Base-by-base conservation (phyloP, 192 early-diverging fungal genomes). In the Coemansia sp. region DNA sequence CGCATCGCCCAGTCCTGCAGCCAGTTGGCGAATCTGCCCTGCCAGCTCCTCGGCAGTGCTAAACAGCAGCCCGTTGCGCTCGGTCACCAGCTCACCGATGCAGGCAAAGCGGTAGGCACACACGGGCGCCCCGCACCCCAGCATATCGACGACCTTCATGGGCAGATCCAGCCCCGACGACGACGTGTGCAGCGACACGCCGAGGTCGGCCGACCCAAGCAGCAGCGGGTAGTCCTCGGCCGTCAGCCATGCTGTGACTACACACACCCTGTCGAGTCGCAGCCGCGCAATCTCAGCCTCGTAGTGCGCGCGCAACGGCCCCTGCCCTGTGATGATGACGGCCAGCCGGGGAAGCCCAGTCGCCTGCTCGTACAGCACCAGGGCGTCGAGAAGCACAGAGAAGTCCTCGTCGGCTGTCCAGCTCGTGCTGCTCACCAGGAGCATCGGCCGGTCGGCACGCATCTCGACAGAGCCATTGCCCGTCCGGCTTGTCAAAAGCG, bases 361-460 rank as follows among this genome's bases (percentile, higher is more conserved):
- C 7, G 52, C 53, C 22, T 17, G 43, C 38, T 88, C 85, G 46
- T 86, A 87, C 28, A 58, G 50, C 34, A 71, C 51, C 23, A 81
- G 68, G 1, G 89, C 92, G 2, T 82, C 69, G 18, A 95, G 59
- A 33, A 98, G 64, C 3, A 95, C 50, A 9, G 76, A 79, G 72
- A 98, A 96, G 62, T 98, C 95, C 55, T 98, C 95, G 63, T 98
- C 95, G 41, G 85, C 86, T 14, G 95, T 98, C 94, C 94, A 98
- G 57, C 83, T 87, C 18, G 94, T 95, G 63, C 83, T 88, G 59
- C 87, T 89, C 24, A 97, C 85, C 45, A 98, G 64, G 38, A 98
- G 66, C 52, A 78, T 80, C 3, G 89, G 90, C 33, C 95, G 80
- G 43, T 83, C 32, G 20, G 27, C 30, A 42, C 59, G 65, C 66